phyloP scores from a whole-genome alignment of 1,139 yeast species.

The Groenewaldozyma auringiensis region DNA sequence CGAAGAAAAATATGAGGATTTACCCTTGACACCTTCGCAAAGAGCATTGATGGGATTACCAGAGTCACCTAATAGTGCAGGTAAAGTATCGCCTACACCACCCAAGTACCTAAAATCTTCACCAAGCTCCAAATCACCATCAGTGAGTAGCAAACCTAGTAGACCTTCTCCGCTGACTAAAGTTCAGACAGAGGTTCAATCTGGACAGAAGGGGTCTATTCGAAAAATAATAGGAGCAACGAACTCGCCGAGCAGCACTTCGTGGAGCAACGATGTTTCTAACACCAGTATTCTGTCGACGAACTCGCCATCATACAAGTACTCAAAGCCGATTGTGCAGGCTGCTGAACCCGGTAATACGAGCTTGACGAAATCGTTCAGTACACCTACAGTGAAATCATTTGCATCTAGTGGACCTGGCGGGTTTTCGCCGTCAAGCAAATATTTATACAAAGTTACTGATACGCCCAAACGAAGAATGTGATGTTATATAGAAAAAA shows the following conservation, averaged over 20 bases:
- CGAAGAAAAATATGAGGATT: conserved; percentile 34
- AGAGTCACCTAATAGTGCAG: conserved; percentile 20
- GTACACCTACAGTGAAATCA: too few relatives aligned
- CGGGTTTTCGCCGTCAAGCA: conserved; percentile 11
- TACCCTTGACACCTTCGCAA: conserved; percentile 37
- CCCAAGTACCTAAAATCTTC: conserved; percentile 24
- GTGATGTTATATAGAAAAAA: conserved; percentile 3
- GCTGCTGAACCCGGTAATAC: too few relatives aligned
- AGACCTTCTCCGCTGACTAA: conserved; percentile 24
- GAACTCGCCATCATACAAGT: conserved; percentile 3
- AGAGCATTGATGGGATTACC: conserved; percentile 38
- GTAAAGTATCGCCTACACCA: conserved; percentile 23
- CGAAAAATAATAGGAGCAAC: neutral
- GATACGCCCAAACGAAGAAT: conserved; percentile 13
- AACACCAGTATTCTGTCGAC: neutral
- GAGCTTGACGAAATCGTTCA: too few relatives aligned
- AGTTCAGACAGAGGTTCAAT: neutral
- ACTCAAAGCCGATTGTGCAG: neutral
- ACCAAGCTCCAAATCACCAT: neutral
- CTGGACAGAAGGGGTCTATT: neutral
- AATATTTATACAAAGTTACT: conserved; percentile 13
- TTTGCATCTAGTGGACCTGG: too few relatives aligned
- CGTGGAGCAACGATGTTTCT: neutral
- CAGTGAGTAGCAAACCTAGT: conserved; percentile 18
- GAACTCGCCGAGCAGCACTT: neutral